Evolutionary conservation across 2,329 filamentous ascomycete genomes (phyloP), one percentile per base, ranked within the genome.

Genomic region (Nothophaeocryptopus gaeumannii): DNA sequence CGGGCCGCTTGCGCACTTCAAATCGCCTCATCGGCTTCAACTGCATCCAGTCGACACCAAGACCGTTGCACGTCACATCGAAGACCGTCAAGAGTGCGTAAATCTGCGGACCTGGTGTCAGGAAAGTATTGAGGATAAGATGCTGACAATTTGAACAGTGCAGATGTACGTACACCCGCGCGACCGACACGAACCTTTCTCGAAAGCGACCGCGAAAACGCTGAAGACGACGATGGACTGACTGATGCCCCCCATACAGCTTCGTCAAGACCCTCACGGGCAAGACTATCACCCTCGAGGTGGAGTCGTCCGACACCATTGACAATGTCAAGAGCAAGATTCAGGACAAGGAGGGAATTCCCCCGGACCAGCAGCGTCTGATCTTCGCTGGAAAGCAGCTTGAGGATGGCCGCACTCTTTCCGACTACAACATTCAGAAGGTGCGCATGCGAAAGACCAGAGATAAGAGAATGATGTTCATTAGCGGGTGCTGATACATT

Each of bases 261-360:
- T 97, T 97, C 87, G 92, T 97, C 81, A 97, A 96, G 87, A 96
- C 92, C 84, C 89, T 96, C 73, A 96, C 92, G 83, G 92, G 93
- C 80, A 97, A 97, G 89, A 97, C 92, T 78, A 96, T 97, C 83
- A 97, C 93, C 78, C 87, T 96, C 71, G 92, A 97, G 86, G 91
- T 96, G 75, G 92, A 96, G 86, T 96, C 90, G 72, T 89, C 85
- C 73, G 92, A 97, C 79, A 96, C 92, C 70, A 97, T 97, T 81
- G 92, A 97, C 85, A 97, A 96, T 85, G 92, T 97, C 78, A 97
- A 97, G 86, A 86, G 85, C 81, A 96, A 96, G 88, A 96, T 97
- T 77, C 92, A 96, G 82, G 91, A 96, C 80, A 96, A 96, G 88
- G 92, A 96, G 81, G 92, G 92, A 69, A 96, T 96, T 66, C 92